Evolutionary conservation across 1,139 yeast genomes (phyloP).

Genomic region (Pichia kudriavzevii): DNA sequence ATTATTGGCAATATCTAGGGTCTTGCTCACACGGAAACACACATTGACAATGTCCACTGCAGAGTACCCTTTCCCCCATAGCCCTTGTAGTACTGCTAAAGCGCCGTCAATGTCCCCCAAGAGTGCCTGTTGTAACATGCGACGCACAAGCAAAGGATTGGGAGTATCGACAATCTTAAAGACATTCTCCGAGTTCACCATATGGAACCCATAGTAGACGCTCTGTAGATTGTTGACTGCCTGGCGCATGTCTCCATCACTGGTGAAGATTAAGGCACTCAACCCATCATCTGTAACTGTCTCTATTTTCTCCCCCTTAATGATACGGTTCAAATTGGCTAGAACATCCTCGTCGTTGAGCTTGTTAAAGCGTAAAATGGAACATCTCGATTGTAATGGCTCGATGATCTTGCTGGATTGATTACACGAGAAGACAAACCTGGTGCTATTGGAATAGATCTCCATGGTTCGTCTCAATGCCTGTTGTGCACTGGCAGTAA

Average conservation of each 20-base stretch:
- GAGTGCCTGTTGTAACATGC: constrained; percentile 56
- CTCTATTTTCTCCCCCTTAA: constrained; percentile 42
- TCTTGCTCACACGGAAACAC: constrained; percentile 29
- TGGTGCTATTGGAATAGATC: constrained; percentile 82
- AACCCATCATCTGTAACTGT: constrained; percentile 81
- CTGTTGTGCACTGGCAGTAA: constrained; percentile 98
- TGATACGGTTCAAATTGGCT: constrained; percentile 65
- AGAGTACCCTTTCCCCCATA: constrained; percentile 89
- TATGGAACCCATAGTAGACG: constrained; percentile 88
- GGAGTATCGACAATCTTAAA: constrained; percentile 96
- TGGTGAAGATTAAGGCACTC: constrained; percentile 89
- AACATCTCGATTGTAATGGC: constrained; percentile 95
- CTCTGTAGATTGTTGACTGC: constrained; percentile 91
- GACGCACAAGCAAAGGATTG: constrained; percentile 79
- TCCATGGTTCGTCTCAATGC: constrained; percentile 98
- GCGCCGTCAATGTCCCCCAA: constrained; percentile 44
- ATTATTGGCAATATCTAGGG: no score
- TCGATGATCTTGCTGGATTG: constrained; percentile 91
- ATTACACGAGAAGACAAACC: constrained; percentile 97
- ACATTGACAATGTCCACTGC: constrained; percentile 63
- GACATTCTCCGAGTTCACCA: constrained; percentile 85
- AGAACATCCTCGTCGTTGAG: constrained; percentile 80
- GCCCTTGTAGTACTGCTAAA: constrained; percentile 51
- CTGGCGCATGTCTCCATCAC: constrained; percentile 99
- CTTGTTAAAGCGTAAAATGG: constrained; percentile 78